Percentiles rank a stretch among this genome's conserved stretches.
Conservation (phyloP, 495 filamentous ascomycete genomes). For the Lophiostoma macrostomum region DNA sequence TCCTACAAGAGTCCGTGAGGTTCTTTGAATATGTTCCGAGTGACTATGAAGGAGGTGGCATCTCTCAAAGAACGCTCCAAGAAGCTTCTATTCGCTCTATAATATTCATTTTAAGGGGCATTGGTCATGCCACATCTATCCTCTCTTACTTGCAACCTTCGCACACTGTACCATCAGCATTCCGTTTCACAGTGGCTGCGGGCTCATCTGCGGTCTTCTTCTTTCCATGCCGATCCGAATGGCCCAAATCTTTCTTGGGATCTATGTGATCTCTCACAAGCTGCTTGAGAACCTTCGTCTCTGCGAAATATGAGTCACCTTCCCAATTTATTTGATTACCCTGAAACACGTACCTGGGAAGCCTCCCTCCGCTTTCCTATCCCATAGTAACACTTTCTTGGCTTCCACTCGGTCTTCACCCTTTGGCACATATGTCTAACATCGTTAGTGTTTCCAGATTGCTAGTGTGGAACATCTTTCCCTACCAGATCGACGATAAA, state of each 20-base stretch:
- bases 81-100: too few species aligned
- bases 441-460: neutral
- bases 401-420: slow-evolving; percentile 31
- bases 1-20: too few species aligned
- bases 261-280: slow-evolving; percentile 81
- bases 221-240: slow-evolving; percentile 47
- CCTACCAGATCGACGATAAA: slow-evolving; percentile 53
- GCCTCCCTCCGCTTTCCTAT: slow-evolving; percentile 81
- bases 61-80: too few species aligned
- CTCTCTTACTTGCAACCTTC: slow-evolving; percentile 26
- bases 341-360: slow-evolving; percentile 68
- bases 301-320: slow-evolving; percentile 39
- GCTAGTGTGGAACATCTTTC: neutral
- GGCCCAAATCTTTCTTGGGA: slow-evolving; percentile 73
- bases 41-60: too few species aligned
- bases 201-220: slow-evolving; percentile 10
- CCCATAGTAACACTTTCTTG: slow-evolving; percentile 68
- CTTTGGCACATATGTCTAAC: slow-evolving; percentile 8
- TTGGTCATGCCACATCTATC: too few species aligned
- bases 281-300: slow-evolving; percentile 86
- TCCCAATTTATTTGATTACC: neutral
- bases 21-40: too few species aligned
- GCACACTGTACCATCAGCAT: slow-evolving; percentile 26
- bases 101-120: too few species aligned
- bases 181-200: slow-evolving; percentile 21